Evolutionary conservation across 2,329 filamentous ascomycete genomes (phyloP).

Genomic region (Phyllachora maydis): DNA sequence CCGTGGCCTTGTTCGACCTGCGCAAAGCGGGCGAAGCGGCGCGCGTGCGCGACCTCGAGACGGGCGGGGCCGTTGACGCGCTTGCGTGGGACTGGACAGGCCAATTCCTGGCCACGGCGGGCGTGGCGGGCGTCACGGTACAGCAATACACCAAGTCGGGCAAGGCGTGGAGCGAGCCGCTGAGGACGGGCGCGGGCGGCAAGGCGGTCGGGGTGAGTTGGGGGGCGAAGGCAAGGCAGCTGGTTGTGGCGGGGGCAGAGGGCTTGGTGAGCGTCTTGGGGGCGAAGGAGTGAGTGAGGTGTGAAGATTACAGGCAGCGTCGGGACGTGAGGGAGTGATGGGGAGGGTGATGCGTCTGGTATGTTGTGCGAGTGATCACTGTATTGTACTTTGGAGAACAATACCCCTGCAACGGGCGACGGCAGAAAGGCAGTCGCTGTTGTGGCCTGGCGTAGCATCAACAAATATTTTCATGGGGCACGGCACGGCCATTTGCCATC

Average conservation of each 20-base stretch:
- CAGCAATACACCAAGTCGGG: slow-evolving; percentile 74
- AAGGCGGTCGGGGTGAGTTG: slow-evolving; percentile 55
- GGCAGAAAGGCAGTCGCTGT: not conserved
- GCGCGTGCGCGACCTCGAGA: slow-evolving; percentile 67
- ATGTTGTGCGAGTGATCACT: no score
- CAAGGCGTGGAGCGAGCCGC: slow-evolving; percentile 77
- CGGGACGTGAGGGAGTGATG: not conserved
- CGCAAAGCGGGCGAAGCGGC: slow-evolving; percentile 74
- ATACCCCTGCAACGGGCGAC: not conserved
- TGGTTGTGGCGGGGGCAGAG: slow-evolving; percentile 55
- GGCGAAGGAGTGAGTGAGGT: slow-evolving; percentile 18
- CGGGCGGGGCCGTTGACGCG: slow-evolving; percentile 57
- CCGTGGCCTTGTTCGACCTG: slow-evolving; percentile 75
- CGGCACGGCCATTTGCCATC: no score
- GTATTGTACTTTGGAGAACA: no score
- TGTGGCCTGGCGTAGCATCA: not conserved
- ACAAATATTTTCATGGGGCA: no score
- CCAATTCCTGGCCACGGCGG: slow-evolving; percentile 72
- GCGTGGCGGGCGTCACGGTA: slow-evolving; percentile 62
- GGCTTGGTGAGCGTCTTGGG: slow-evolving; percentile 56
- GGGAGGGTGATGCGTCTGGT: no score
- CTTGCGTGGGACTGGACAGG: slow-evolving; percentile 89
- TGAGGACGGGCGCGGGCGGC: slow-evolving; percentile 50
- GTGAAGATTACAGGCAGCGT: not conserved
- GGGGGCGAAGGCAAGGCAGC: slow-evolving; percentile 52